Conservation (phyloP, 2,329 filamentous ascomycete genomes). For the Penicillium expansum region DNA sequence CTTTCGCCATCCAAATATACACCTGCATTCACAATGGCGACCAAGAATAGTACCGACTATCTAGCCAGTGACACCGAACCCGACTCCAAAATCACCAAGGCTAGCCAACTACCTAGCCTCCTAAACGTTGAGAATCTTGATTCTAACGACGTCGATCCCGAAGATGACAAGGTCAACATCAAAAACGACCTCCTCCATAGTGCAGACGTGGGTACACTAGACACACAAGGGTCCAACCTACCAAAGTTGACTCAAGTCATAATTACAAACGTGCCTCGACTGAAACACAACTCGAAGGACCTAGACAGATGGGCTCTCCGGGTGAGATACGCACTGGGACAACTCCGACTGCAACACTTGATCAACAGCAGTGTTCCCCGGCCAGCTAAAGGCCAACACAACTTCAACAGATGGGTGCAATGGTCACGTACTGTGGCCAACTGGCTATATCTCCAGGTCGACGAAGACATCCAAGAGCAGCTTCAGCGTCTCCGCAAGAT, state of each 20-base stretch:
- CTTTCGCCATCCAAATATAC: background rate
- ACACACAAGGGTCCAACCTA: background rate
- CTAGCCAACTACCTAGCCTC: background rate
- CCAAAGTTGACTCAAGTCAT: background rate
- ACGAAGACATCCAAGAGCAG: background rate
- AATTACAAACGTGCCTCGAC: background rate
- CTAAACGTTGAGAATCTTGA: background rate
- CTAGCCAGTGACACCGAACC: background rate
- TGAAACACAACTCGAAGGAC: background rate
- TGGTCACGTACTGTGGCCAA: background rate
- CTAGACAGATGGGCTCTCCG: background rate
- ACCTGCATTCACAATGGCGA: background rate
- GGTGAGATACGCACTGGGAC: background rate
- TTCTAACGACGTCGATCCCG: background rate
- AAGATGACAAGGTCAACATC: background rate
- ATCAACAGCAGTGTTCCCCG: background rate
- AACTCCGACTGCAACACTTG: background rate
- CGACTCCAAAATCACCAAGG: background rate
- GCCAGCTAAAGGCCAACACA: background rate
- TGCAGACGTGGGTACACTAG: background rate
- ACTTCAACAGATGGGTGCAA: background rate
- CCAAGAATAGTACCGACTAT: background rate
- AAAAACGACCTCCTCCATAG: background rate
- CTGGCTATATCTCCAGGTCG: background rate
- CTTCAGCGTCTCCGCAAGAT: background rate